These are phyloP conservation scores for Penicillium sp. DNA, from an alignment of 2,329 filamentous ascomycete genomes.

Conservation along the genomic window DNA sequence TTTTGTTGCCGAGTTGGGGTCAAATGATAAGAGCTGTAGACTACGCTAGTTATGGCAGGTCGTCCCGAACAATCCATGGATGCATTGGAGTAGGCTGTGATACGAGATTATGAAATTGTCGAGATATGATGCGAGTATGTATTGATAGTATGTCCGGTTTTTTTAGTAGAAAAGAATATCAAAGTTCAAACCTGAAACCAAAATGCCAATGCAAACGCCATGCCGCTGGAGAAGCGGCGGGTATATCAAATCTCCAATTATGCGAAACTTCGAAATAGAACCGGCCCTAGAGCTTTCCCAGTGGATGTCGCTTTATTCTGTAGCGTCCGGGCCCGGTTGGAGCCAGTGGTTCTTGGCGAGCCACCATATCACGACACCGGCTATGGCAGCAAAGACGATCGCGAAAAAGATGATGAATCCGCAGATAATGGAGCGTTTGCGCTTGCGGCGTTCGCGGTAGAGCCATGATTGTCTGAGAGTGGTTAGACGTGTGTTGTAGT, in stretches of 20 bases:
- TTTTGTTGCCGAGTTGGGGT: neutral
- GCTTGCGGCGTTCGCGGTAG: slow-evolving; percentile 51
- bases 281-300: neutral
- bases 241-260: slow-evolving; percentile 10
- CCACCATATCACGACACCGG: slow-evolving; percentile 49
- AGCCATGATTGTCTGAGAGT: slow-evolving; percentile 56
- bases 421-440: slow-evolving; percentile 49
- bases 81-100: neutral
- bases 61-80: neutral
- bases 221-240: slow-evolving; percentile 3
- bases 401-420: slow-evolving; percentile 35
- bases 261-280: neutral
- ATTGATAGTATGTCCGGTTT: neutral
- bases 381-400: slow-evolving; percentile 43
- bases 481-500: slow-evolving; percentile 18
- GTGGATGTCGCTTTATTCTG: neutral
- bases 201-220: slow-evolving; percentile 4
- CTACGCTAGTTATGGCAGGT: neutral
- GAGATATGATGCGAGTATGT: neutral
- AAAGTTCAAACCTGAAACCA: neutral
- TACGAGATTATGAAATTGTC: neutral
- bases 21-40: neutral
- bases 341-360: slow-evolving; percentile 37
- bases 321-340: slow-evolving; percentile 3
- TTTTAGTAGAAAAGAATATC: neutral